Evolutionary conservation across 2,329 filamentous ascomycete species (phyloP), one percentile per base, ranked within the genome.

Genomic region (Pestalotiopsis sp.): DNA sequence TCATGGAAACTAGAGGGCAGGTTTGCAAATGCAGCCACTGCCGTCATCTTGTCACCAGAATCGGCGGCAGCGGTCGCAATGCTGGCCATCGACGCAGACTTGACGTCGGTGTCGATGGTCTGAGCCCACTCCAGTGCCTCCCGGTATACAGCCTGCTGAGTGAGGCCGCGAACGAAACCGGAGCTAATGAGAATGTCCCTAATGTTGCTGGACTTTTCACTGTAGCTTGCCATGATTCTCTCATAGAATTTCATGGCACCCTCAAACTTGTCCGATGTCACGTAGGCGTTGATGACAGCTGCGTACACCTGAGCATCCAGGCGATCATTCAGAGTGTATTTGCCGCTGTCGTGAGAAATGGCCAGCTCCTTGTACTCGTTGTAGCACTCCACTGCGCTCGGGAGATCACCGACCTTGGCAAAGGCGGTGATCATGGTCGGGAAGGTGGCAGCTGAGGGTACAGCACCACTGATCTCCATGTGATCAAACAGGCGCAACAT

Each of bases 341-440:
- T 85, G 68, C 94, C 94, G 52, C 87, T 89, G 79, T 98, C 93
- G 78, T 96, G 89, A 52, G 92, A 90, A 66, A 98, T 89, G n/a
- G 95, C 95, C 57, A 98, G 85, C 60, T 90, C 89, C 77, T 94
- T 94, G 85, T 98, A 98, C 81, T 97, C 93, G 72, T 97, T 95
- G 82, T 98, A 99, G 81, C 94, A 94, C 79, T 97, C 94, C 6
- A 98, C 93, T 23, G 95, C 96, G 74, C 93, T 97, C 75, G 91
- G 86, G 59, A 98, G 83, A 78, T 98, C 94, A 64, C 94, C 93
- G 12, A 88, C 88, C 57, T 89, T 88, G 70, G 93, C 93, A 77
- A 97, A 98, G 0, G 95, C 94, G n/a, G 92, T 91, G 78, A 99
- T 98, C 93, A 99, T 97, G 20, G 91, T 88, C 1, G 94, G 92